Evolutionary conservation across 306 rosid species (phyloP).

Genomic region (Trifolium dubium): DNA sequence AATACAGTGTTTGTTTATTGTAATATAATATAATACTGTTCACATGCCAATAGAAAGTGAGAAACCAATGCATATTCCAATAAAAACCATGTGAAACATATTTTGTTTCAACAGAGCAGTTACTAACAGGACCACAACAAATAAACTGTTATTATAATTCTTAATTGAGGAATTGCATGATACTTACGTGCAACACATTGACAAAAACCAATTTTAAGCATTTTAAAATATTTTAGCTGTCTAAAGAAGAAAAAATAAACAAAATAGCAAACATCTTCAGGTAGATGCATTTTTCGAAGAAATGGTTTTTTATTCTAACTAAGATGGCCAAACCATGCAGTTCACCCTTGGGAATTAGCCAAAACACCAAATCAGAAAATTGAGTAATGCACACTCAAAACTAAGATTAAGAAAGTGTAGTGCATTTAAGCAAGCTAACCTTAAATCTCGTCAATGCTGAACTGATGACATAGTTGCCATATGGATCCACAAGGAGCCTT

Average conservation of each 20-base stretch:
- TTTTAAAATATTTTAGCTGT: not conserved
- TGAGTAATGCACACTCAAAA: not conserved
- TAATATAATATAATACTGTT: not conserved
- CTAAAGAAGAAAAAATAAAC: not conserved
- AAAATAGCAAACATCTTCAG: not conserved
- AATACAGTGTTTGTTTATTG: not conserved
- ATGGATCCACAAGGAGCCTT: conserved; percentile 63
- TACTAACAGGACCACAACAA: conserved; percentile 8
- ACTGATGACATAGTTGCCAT: conserved; percentile 68
- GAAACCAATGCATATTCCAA: not conserved
- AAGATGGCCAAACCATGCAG: conserved; percentile 3
- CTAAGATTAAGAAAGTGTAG: not conserved
- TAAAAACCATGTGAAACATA: not conserved
- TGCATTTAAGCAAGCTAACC: conserved; percentile 47
- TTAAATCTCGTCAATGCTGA: conserved; percentile 51
- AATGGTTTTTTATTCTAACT: not conserved
- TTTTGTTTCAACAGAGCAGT: not conserved
- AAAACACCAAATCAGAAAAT: conserved; percentile 9
- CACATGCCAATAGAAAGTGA: conserved; percentile 13
- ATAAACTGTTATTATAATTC: not conserved
- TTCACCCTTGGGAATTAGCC: not conserved
- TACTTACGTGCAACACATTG: not conserved
- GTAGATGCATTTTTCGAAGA: not conserved
- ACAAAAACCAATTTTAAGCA: not conserved
- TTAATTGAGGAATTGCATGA: conserved; percentile 10